Conservation (phyloP, 2,329 filamentous ascomycete genomes). For the Diaporthe destruens region DNA sequence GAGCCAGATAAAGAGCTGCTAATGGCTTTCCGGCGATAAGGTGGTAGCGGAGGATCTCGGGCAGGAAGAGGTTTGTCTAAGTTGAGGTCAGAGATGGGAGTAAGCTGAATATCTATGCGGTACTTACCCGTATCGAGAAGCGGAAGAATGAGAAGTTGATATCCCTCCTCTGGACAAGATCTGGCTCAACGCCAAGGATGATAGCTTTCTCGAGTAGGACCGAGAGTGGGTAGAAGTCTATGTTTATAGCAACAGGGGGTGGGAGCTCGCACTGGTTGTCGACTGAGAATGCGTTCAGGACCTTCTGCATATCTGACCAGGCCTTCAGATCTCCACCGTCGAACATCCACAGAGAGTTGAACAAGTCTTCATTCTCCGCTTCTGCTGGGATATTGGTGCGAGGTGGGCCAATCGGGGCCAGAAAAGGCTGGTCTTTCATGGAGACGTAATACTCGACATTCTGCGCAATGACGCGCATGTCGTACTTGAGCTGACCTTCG, state of each 20-base stretch:
- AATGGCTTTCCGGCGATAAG: constrained; percentile 81
- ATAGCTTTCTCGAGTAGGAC: constrained; percentile 91
- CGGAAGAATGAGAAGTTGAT: constrained; percentile 91
- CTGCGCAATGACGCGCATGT: constrained; percentile 96
- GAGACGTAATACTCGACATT: constrained; percentile 96
- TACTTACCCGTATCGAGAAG: constrained; percentile 84
- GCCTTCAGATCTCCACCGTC: constrained; percentile 87
- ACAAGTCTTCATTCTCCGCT: constrained; percentile 65
- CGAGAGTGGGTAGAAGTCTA: constrained; percentile 97
- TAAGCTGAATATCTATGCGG: constrained; percentile 4
- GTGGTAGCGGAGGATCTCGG: constrained; percentile 85
- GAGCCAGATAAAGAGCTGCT: constrained; percentile 84
- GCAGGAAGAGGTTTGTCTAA: constrained; percentile 92
- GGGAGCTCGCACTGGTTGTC: constrained; percentile 79
- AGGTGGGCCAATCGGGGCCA: constrained; percentile 46
- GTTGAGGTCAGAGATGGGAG: constrained; percentile 39
- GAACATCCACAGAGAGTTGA: constrained; percentile 94
- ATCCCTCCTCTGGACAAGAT: constrained; percentile 92
- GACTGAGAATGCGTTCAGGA: constrained; percentile 77
- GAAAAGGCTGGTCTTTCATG: constrained; percentile 84
- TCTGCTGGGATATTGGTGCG: constrained; percentile 49
- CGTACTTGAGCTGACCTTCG: constrained; percentile 90
- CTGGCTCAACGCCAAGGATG: constrained; percentile 89
- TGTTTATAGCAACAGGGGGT: constrained; percentile 78
- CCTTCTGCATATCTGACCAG: constrained; percentile 90